Base-by-base conservation (phyloP, 495 filamentous ascomycete genomes). In the Xylaria curta region DNA sequence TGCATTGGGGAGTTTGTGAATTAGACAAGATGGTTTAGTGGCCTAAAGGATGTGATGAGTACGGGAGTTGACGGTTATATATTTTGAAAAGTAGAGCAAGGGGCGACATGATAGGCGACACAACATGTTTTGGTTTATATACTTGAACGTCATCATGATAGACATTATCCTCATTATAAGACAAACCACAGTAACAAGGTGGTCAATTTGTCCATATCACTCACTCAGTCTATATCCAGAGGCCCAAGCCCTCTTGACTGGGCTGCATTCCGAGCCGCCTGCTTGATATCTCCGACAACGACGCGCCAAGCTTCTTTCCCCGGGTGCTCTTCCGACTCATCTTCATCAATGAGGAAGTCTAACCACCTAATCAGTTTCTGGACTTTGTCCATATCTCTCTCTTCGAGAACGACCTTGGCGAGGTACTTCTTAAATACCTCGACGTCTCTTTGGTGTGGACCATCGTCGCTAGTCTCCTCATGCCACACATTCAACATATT, bases 371-470 rank as follows among this genome's bases (percentile, higher is more conserved):
- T 84, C 44, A 94, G 80, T 7, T 86, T 87, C 0, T 89, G 85
- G 5, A 88, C 92, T 79, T 96, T 96, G 21, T 87, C 89, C 81
- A 97, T 83, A 78, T 97, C 88, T 70, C 85, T 82, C 80, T 97
- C 94, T 36, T 93, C 90, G 3, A 78, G 44, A 0, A 95, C 87
- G 8, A 97, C 93, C 42, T 85, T 85, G 9, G 76, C 82, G 40
- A 97, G 75, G 80, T 97, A 97, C 72, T 78, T 83, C 53, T 82
- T 87, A 49, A 97, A 81, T 10, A 92, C 88, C 19, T 85, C 85
- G n/a, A 94, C 91, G 79, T 98, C 94, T 68, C 91, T 90, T 0
- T 73, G 76, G 76, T 94, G 93, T 54, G 94, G 94, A 0, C 91
- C 92, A 9, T 92, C 90, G 12, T 84, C 83, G 19, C 73, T 75